A percentile compares a stretch with the other conserved stretches of the same genome.
Evolutionary conservation across 1,284 basidiomycete genomes (phyloP).

Genomic region (Veloboletus limbatus): DNA sequence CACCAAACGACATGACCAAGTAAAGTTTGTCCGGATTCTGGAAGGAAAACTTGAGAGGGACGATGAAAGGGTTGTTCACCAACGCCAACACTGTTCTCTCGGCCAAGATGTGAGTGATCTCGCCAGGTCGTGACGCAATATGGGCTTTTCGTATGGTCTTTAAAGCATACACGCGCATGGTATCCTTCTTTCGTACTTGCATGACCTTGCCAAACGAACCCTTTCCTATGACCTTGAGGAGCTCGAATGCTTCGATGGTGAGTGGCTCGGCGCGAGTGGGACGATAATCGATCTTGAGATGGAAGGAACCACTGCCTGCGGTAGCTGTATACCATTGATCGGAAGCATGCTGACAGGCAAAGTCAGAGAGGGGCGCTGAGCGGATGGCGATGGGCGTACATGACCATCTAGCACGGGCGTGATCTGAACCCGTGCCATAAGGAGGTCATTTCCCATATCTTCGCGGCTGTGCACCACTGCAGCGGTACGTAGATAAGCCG

Average conservation of each 20-base stretch:
- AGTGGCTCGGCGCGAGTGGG: conserved; percentile 79
- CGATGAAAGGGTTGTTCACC: conserved; percentile 99
- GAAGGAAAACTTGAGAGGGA: conserved; percentile 98
- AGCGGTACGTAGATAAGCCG: conserved; percentile 79
- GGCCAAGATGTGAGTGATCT: conserved; percentile 97
- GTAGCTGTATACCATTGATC: conserved; percentile 89
- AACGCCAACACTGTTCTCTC: conserved; percentile 96
- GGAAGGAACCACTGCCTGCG: conserved; percentile 87
- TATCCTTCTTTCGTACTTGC: conserved; percentile 99
- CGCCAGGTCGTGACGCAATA: conserved; percentile 92
- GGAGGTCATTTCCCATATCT: conserved; percentile 81
- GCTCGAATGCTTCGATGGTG: conserved; percentile 94
- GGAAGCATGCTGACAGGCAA: conserved; percentile 53
- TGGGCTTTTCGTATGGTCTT: conserved; percentile 99
- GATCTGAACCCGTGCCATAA: conserved; percentile 89
- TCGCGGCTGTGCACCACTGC: conserved; percentile 48
- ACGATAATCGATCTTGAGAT: conserved; percentile 94
- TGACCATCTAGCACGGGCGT: conserved; percentile 83
- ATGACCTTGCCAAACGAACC: conserved; percentile 98
- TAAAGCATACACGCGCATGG: conserved; percentile 95
- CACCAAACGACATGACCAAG: conserved; percentile 92
- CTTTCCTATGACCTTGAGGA: conserved; percentile 98
- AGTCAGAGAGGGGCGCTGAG: conserved; percentile 6
- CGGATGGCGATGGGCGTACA: conserved; percentile 39
- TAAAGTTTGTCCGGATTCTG: conserved; percentile 98